Evolutionary conservation across 495 filamentous ascomycete genomes (phyloP).

Genomic region (Lentithecium fluviatile): DNA sequence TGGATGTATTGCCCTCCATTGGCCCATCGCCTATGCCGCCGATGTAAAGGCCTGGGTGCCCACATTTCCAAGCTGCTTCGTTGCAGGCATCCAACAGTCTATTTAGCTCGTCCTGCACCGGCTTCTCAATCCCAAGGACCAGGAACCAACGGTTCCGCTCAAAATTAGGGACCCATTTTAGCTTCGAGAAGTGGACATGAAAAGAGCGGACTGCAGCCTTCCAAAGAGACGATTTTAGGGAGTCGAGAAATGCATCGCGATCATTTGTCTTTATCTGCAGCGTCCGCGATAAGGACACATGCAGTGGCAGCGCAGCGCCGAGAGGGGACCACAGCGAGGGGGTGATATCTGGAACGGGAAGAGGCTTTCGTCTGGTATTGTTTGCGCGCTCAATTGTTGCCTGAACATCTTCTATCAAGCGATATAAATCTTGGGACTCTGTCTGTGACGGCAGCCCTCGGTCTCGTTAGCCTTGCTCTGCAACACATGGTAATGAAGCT

Average conservation of each 20-base stretch:
- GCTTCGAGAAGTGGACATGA: constrained; percentile 43
- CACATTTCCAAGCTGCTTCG: constrained; percentile 53
- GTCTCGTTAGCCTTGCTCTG: constrained; percentile 40
- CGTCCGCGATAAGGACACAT: constrained; percentile 83
- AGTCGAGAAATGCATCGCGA: constrained; percentile 60
- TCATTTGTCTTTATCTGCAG: constrained; percentile 64
- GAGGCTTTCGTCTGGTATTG: neutral
- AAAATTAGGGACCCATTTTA: constrained; percentile 70
- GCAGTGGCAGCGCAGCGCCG: constrained; percentile 74
- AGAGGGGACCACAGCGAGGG: constrained; percentile 74
- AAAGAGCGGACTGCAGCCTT: constrained; percentile 54
- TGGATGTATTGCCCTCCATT: constrained; percentile 15
- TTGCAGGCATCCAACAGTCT: constrained; percentile 67
- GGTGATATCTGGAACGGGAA: constrained; percentile 42
- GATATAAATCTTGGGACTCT: constrained; percentile 55
- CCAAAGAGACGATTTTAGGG: constrained; percentile 44
- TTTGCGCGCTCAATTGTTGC: constrained; percentile 9
- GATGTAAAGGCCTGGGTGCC: constrained; percentile 72
- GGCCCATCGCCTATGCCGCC: constrained; percentile 21
- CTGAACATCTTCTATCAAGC: constrained; percentile 51
- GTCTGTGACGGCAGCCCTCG: constrained; percentile 67
- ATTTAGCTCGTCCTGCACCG: constrained; percentile 57
- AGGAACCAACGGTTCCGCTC: constrained; percentile 84
- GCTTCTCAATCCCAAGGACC: constrained; percentile 60
- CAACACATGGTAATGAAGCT: neutral